Conservation (phyloP, 257 asterid species). For the Mentha longifolia region DNA sequence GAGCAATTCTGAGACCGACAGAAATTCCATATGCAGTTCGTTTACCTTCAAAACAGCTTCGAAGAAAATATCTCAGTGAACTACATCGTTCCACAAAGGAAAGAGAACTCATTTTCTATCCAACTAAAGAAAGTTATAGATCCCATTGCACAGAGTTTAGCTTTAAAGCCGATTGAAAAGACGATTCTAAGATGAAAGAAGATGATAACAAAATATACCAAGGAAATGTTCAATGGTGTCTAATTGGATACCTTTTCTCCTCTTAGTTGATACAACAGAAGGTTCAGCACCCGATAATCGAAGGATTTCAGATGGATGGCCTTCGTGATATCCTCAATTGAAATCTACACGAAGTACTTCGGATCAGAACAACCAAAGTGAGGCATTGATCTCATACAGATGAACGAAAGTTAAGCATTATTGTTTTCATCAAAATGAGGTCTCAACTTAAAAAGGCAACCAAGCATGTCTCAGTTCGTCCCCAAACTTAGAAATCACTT, state of each 20-base stretch:
- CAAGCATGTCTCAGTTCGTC: not conserved
- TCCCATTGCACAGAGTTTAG: not conserved
- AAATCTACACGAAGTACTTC: conserved; percentile 51
- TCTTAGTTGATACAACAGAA: conserved; percentile 74
- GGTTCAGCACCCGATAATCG: conserved; percentile 89
- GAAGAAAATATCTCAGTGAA: conserved; percentile 40
- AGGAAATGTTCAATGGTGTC: conserved; percentile 3
- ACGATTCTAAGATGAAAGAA: conserved; percentile 11
- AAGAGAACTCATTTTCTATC: not conserved
- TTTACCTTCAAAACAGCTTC: conserved; percentile 77
- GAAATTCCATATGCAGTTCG: conserved; percentile 92
- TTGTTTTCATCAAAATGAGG: not conserved
- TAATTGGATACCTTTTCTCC: conserved; percentile 64
- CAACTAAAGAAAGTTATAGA: not conserved
- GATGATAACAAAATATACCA: not conserved
- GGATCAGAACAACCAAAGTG: conserved; percentile 36
- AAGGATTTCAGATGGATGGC: conserved; percentile 92
- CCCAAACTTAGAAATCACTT: not conserved
- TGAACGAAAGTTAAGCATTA: not conserved
- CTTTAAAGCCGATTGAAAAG: conserved; percentile 10
- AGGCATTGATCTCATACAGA: conserved; percentile 12
- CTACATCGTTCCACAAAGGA: not conserved
- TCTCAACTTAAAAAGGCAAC: not conserved
- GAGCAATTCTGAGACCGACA: conserved; percentile 84
- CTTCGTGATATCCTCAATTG: conserved; percentile 70